A percentile compares a stretch with the other conserved stretches of the same genome.
Conservation (phyloP, 2,329 filamentous ascomycete genomes). For the Hypomyces rosellus region DNA sequence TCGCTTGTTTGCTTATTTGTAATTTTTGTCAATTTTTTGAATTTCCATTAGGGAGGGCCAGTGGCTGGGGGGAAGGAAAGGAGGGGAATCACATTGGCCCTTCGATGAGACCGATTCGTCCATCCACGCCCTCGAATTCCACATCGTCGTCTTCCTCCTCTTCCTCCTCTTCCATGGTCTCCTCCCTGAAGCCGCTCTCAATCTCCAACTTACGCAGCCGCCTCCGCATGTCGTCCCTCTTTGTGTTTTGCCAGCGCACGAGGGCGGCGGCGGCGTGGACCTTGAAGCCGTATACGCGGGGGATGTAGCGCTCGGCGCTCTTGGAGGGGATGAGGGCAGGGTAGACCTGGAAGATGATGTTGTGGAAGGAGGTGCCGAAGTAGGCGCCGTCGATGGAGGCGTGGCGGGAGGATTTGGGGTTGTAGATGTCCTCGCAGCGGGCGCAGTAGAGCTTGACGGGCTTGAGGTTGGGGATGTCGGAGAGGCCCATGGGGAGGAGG, state of each 20-base stretch:
- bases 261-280: slow-evolving; percentile 86
- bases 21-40: too few species aligned
- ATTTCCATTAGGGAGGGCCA: background rate
- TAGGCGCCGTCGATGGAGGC: slow-evolving; percentile 95
- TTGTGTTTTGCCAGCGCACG: slow-evolving; percentile 81
- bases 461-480: slow-evolving; percentile 79
- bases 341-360: slow-evolving; percentile 98
- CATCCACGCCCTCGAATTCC: slow-evolving; percentile 34
- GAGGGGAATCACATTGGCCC: slow-evolving; percentile 13
- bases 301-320: slow-evolving; percentile 77
- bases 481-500: slow-evolving; percentile 88
- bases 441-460: slow-evolving; percentile 96
- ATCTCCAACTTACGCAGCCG: slow-evolving; percentile 65
- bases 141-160: slow-evolving; percentile 55
- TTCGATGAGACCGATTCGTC: slow-evolving; percentile 22
- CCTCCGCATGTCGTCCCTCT: slow-evolving; percentile 75
- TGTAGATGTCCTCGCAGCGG: slow-evolving; percentile 97
- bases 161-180: slow-evolving; percentile 51
- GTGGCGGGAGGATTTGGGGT: slow-evolving; percentile 94
- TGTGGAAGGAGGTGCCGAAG: slow-evolving; percentile 97
- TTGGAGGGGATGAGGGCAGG: slow-evolving; percentile 83
- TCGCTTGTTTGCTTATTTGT: background rate
- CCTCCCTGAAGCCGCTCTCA: slow-evolving; percentile 73
- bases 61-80: background rate
- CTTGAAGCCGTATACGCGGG: slow-evolving; percentile 89